phyloP scores from a whole-genome alignment of 106 monocot genomes.

The Hemerocallis citrina region DNA sequence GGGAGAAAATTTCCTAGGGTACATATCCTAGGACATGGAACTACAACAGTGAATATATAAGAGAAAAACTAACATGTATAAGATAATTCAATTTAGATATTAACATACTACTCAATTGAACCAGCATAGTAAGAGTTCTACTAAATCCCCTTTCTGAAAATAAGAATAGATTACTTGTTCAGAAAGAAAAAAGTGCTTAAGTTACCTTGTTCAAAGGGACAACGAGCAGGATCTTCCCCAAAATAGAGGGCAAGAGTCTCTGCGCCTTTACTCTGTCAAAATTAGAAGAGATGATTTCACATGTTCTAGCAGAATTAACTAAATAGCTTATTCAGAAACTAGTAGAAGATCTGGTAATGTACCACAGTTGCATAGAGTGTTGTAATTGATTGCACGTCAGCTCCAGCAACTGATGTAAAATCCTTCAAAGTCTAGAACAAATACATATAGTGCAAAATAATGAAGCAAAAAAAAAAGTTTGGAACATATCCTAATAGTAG shows the following conservation, averaged over 20 bases:
- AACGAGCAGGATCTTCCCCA: constrained; percentile 81
- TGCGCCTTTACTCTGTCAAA: constrained; percentile 53
- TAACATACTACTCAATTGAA: background rate
- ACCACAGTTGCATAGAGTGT: constrained; percentile 54
- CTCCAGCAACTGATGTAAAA: constrained; percentile 44
- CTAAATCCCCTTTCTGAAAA: background rate
- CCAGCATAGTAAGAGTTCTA: background rate
- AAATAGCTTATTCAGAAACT: background rate
- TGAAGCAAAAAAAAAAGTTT: background rate
- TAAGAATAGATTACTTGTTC: background rate
- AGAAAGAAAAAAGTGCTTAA: background rate
- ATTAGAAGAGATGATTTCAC: too few species aligned
- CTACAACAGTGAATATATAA: background rate
- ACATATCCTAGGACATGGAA: too few species aligned
- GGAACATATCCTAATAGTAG: background rate
- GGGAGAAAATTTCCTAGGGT: too few species aligned
- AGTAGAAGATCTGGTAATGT: constrained; percentile 13
- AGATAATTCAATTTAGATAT: background rate
- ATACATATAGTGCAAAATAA: constrained; percentile 1
- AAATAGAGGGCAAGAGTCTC: constrained; percentile 68
- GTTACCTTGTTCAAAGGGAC: constrained; percentile 84
- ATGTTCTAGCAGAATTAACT: background rate
- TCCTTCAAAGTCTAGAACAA: constrained; percentile 59
- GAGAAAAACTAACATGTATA: background rate
- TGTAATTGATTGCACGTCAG: constrained; percentile 50